Conservation (phyloP, 176 grass and related monocot genomes). For the Avena eriantha region DNA sequence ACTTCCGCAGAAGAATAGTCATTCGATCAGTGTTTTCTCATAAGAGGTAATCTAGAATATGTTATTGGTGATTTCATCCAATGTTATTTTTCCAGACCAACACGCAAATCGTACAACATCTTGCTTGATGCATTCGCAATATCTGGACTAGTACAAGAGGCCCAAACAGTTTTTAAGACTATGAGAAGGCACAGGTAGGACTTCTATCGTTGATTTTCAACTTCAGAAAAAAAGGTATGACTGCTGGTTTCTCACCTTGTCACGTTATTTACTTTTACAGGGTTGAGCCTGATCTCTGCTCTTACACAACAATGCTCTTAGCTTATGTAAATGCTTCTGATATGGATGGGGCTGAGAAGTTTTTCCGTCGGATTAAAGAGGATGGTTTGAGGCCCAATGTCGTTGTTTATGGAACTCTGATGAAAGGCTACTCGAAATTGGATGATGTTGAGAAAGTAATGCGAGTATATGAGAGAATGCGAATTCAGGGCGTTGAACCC, state of each 20-base stretch:
- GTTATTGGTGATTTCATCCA: conserved; percentile 19
- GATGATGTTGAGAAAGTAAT: conserved; percentile 85
- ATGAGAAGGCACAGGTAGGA: conserved; percentile 88
- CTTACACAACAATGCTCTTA: conserved; percentile 91
- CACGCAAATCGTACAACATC: conserved; percentile 94
- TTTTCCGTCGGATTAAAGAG: conserved; percentile 90
- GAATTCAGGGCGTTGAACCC: conserved; percentile 75
- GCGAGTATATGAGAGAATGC: conserved; percentile 91
- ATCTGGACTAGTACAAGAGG: conserved; percentile 92
- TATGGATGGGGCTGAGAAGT: conserved; percentile 88
- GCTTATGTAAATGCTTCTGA: conserved; percentile 95
- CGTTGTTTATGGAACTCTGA: conserved; percentile 89
- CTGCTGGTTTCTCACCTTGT: conserved; percentile 32
- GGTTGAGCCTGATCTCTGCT: conserved; percentile 87
- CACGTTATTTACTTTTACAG: conserved; percentile 44
- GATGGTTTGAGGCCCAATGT: conserved; percentile 93
- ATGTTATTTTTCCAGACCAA: conserved; percentile 64
- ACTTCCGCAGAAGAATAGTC: conserved; percentile 22
- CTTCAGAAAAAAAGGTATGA: conserved; percentile 27
- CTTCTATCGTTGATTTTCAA: background rate
- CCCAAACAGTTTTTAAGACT: conserved; percentile 86
- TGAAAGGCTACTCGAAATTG: conserved; percentile 93
- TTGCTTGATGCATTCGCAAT: conserved; percentile 93
- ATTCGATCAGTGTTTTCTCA: conserved; percentile 12
- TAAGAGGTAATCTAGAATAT: conserved; percentile 28